Conservation (phyloP, 257 asterid genomes). For the Nicotiana paniculata region DNA sequence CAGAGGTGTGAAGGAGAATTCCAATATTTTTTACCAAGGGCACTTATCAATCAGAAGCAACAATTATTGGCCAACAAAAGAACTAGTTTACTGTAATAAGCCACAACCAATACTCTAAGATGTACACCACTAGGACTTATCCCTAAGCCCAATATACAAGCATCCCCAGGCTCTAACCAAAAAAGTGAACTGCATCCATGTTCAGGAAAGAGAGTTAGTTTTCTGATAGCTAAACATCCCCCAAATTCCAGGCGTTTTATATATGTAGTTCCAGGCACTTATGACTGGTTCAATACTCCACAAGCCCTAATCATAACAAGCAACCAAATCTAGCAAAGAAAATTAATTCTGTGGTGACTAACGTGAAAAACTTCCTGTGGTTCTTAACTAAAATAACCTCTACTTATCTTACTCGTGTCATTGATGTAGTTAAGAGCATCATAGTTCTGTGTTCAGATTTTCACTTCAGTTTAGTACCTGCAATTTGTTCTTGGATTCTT, state of each 20-base stretch:
- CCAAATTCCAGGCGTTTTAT: not conserved
- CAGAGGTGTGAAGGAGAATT: not conserved
- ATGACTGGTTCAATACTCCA: not conserved
- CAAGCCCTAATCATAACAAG: not conserved
- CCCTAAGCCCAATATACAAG: not conserved
- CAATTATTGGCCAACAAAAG: not conserved
- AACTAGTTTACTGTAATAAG: not conserved
- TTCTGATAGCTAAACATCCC: not conserved
- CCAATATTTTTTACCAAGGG: not conserved
- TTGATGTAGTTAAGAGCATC: not conserved
- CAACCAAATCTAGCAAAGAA: not conserved
- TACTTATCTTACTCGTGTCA: not conserved
- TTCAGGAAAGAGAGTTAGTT: not conserved
- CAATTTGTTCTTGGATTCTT: not conserved
- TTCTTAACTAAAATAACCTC: not conserved
- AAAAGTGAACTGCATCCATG: not conserved
- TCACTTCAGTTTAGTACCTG: not conserved
- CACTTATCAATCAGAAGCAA: not conserved
- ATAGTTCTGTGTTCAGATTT: not conserved
- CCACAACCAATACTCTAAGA: not conserved
- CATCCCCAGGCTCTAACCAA: not conserved
- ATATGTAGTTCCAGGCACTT: not conserved
- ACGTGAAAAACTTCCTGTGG: not conserved
- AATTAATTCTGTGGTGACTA: not conserved
- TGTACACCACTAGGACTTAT: not conserved